Evolutionary conservation across 2,329 filamentous ascomycete species (phyloP), one percentile per base, ranked within the genome.

Genomic region (Aspergillus calidoustus): DNA sequence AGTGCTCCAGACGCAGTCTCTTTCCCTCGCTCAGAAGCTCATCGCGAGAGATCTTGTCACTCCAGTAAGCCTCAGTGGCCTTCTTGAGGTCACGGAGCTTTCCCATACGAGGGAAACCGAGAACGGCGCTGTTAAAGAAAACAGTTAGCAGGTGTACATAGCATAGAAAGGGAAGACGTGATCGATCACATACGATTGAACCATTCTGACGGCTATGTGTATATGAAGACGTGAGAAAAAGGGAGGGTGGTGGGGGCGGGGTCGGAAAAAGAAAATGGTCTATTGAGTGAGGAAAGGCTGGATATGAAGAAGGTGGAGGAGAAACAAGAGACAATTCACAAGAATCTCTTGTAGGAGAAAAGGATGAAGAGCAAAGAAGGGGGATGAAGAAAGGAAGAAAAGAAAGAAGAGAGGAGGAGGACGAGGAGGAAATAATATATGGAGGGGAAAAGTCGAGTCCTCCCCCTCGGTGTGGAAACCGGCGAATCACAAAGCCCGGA

Each of bases 21-120:
- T 98, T 98, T 80, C 91, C 95, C 89, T 98, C 95, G 65, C 88
- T 86, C 71, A 98, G 86, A 72, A 99, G 92, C 66, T 96, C 93
- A 67, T 91, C 88, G 77, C 93, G 92, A 68, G 92, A 93, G 80
- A 97, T 86, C 87, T 98, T 99, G 81, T 91, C 94, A 76, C 84
- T 90, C 95, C 95, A 99, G 84, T 90, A 99, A 80, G 94, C 92
- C 84, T 99, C 95, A 71, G 93, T 99, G 78, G 95, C 95, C 89
- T 99, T 99, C 91, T 99, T 99, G 80, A 99, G 89, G 87, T 99
- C 95, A 89, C 95, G 93, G 84, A 96, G 91, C 76, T 87, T 91
- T 83, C 95, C 95, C 92, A 98, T 97, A 79, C 95, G 94, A 81
- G 95, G 95, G 88, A 99, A 99, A 84, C 95, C 95, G 81, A 99